Evolutionary conservation across 345 rosid species (phyloP).

Genomic region (Eucalyptus tenuipes): DNA sequence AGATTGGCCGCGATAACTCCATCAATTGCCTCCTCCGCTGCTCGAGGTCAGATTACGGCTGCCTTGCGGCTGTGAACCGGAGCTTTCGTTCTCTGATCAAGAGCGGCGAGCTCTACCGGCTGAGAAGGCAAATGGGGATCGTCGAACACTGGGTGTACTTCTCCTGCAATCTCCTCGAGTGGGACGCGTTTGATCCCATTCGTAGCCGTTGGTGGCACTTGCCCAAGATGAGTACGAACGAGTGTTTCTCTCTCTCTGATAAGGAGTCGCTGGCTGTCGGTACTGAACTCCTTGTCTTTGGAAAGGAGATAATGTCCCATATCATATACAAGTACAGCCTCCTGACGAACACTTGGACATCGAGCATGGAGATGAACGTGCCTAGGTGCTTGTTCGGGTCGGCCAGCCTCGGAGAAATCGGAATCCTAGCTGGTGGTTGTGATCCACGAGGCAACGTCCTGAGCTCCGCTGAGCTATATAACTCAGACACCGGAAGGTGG

Average conservation of each 20-base stretch:
- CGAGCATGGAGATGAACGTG: constrained; percentile 29
- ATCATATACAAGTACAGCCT: constrained; percentile 39
- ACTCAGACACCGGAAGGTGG: constrained; percentile 52
- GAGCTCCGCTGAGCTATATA: constrained; percentile 54
- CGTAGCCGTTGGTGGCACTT: constrained; percentile 48
- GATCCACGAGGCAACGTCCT: constrained; percentile 38
- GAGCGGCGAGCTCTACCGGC: constrained; percentile 42
- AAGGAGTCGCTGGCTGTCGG: constrained; percentile 65
- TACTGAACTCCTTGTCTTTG: constrained; percentile 55
- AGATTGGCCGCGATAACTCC: constrained; percentile 53
- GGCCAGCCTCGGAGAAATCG: constrained; percentile 50
- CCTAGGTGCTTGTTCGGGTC: constrained; percentile 80
- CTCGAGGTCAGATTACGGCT: constrained; percentile 52
- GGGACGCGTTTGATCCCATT: constrained; percentile 81
- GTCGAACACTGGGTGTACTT: constrained; percentile 78
- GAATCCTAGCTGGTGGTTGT: constrained; percentile 78
- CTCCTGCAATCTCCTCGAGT: constrained; percentile 50
- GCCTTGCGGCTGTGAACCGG: constrained; percentile 23
- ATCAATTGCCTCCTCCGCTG: constrained; percentile 47
- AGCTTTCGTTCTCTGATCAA: constrained; percentile 23
- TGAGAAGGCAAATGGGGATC: constrained; percentile 28
- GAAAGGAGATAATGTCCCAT: constrained; percentile 30
- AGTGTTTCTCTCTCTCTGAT: constrained; percentile 38
- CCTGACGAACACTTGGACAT: constrained; percentile 40
- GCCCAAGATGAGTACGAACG: constrained; percentile 45